These are phyloP conservation scores for Coniella vitis DNA, from an alignment of 2,329 filamentous ascomycete genomes.

Conservation along the genomic window DNA sequence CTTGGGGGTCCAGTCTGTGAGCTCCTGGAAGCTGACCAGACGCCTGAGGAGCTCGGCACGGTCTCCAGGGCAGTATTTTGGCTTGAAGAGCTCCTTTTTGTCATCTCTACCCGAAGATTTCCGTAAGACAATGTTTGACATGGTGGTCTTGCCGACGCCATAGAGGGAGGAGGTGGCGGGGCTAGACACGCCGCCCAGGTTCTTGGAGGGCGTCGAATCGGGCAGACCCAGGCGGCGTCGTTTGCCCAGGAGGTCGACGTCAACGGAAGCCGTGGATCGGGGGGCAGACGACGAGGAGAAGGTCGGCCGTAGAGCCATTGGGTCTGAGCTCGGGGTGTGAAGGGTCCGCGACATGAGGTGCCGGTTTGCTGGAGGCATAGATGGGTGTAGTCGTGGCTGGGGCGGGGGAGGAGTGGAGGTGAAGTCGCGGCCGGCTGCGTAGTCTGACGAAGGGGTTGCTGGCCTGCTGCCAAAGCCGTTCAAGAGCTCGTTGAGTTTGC, in stretches of 20 bases:
- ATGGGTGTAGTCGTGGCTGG: neutral
- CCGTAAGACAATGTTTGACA: conserved; percentile 35
- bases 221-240: conserved; percentile 44
- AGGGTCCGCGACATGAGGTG: conserved; percentile 12
- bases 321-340: conserved; percentile 17
- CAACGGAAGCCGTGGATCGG: conserved; percentile 20
- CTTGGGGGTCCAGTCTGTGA: conserved; percentile 91
- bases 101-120: conserved; percentile 30
- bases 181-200: conserved; percentile 8
- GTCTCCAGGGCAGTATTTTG: conserved; percentile 81
- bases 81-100: conserved; percentile 28
- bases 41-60: conserved; percentile 74
- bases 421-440: conserved; percentile 22
- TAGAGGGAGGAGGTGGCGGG: conserved; percentile 10
- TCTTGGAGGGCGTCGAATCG: conserved; percentile 31
- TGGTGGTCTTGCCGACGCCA: conserved; percentile 22
- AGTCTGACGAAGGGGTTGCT: conserved; percentile 30
- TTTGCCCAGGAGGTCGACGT: conserved; percentile 43
- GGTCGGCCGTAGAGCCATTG: conserved; percentile 19
- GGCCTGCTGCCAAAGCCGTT: conserved; percentile 53
- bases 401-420: conserved; percentile 24
- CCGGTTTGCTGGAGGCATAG: conserved; percentile 8
- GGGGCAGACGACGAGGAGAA: conserved; percentile 17
- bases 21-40: conserved; percentile 80
- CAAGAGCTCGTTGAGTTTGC: conserved; percentile 72